Evolutionary conservation across 192 early-diverging fungal genomes (phyloP).

Genomic region (Chytriomyces confervae): DNA sequence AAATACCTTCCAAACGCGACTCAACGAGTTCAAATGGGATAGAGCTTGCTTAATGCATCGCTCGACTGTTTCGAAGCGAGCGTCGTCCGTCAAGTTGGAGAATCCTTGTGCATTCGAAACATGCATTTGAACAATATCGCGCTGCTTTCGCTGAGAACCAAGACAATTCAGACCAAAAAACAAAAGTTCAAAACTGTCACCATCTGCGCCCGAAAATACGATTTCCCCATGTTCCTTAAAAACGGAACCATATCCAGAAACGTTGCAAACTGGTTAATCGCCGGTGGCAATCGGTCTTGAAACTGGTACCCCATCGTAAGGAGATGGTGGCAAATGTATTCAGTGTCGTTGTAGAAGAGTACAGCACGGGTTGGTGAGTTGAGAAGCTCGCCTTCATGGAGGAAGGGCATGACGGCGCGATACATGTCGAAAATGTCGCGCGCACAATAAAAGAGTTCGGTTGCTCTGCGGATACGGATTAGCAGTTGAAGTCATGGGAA

Average conservation of each 20-base stretch:
- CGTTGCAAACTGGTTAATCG: constrained; percentile 42
- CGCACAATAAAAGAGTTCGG: constrained; percentile 38
- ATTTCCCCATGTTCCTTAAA: constrained; percentile 57
- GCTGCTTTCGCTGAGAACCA: constrained; percentile 56
- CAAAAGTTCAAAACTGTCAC: constrained; percentile 36
- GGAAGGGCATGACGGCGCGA: constrained; percentile 65
- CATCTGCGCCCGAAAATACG: constrained; percentile 60
- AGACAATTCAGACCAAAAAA: neutral
- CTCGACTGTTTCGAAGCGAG: constrained; percentile 54
- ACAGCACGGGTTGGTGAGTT: constrained; percentile 58
- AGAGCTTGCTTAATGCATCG: constrained; percentile 58
- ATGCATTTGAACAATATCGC: constrained; percentile 53
- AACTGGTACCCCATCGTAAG: constrained; percentile 57
- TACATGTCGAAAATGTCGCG: constrained; percentile 65
- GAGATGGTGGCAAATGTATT: constrained; percentile 53
- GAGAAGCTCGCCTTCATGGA: constrained; percentile 61
- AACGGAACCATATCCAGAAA: constrained; percentile 60
- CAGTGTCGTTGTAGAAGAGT: constrained; percentile 74
- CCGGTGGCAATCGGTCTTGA: constrained; percentile 43
- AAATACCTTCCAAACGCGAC: constrained; percentile 64
- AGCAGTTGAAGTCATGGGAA: neutral
- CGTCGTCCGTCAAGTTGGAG: constrained; percentile 43
- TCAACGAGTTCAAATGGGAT: constrained; percentile 51
- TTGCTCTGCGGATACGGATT: constrained; percentile 10
- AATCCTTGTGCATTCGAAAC: constrained; percentile 50